Evolutionary conservation across 306 rosid genomes (phyloP), one percentile per base, ranked within the genome.

Genomic region (Quercus dentata): DNA sequence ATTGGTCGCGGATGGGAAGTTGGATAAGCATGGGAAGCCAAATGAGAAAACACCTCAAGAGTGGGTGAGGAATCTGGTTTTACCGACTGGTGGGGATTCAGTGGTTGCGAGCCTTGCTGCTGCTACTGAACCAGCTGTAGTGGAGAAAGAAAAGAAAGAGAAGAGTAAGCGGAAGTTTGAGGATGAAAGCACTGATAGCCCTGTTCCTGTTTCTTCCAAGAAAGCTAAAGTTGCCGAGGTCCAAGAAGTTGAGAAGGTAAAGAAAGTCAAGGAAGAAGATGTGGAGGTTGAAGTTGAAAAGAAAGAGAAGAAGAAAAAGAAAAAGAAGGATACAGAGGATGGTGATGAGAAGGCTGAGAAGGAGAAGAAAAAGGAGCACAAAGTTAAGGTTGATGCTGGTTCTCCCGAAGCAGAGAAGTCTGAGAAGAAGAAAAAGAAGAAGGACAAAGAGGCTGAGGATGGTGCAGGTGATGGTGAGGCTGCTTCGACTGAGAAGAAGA

Each of bases 1-100:
- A 46, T 70, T 89, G 69, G 85, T 90, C 59, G 82, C 88, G 0
- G 90, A 90, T 8, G 95, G 95, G 65, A 92, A 90, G 78, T 75
- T 92, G 56, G 90, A 85, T 78, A 93, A 90, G 88, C 98, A 87
- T 75, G 97, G 97, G 30, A 93, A 91, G 75, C 92, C 98, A 0
- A 93, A 83, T 65, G 88, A 79, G 69, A 88, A 71, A 18, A 92
- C 95, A 25, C 95, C 97, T 25, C 76, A 82, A 23, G 95, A 92
- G 78, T 92, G 97, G 97, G 7, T 76, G 27, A 86, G 97, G 76
- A 90, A 90, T 80, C 14, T 83, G 81, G 90, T 89, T 76, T 83
- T 92, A 44, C 89, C 97, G 0, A 25, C 92, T 3, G 94, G 97
- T 46, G 93, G 85, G 25, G 97, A 93, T 82, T 76, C 85, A 9